Conservation (phyloP, 345 rosid species). For the Populus pruinosa region DNA sequence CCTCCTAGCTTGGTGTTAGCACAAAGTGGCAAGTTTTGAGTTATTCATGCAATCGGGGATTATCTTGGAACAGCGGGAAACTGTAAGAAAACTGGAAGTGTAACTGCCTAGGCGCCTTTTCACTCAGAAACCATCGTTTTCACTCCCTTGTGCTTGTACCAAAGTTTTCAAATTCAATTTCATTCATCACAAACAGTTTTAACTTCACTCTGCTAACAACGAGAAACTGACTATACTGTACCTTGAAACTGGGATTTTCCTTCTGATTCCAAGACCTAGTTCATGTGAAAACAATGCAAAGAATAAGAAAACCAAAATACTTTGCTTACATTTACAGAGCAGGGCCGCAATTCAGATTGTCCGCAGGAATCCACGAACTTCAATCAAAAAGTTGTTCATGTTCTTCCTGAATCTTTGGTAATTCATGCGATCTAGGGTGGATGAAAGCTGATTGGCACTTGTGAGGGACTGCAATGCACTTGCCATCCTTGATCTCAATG, state of each 20-base stretch:
- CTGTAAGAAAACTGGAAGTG: too few species aligned
- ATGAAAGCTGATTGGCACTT: slow-evolving; percentile 75
- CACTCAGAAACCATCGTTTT: too few species aligned
- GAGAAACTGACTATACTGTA: too few species aligned
- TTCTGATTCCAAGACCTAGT: neutral
- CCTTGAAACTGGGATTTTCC: neutral
- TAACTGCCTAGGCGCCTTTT: too few species aligned
- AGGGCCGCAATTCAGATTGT: slow-evolving; percentile 37
- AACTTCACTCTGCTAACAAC: too few species aligned
- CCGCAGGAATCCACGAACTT: slow-evolving; percentile 87
- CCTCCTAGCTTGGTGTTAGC: too few species aligned
- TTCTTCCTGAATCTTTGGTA: slow-evolving; percentile 94
- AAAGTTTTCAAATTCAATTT: too few species aligned
- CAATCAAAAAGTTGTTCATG: slow-evolving; percentile 67
- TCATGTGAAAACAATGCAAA: neutral
- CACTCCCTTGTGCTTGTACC: too few species aligned
- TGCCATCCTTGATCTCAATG: slow-evolving; percentile 59
- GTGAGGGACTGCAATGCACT: slow-evolving; percentile 73
- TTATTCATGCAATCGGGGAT: too few species aligned
- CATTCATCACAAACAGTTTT: too few species aligned
- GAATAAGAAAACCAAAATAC: neutral
- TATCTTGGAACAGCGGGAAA: too few species aligned
- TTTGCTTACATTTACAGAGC: neutral
- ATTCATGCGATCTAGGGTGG: slow-evolving; percentile 75
- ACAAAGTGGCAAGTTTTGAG: too few species aligned